Evolutionary conservation across 192 early-diverging fungal genomes (phyloP).

Genomic region (Entomortierella parvispora): DNA sequence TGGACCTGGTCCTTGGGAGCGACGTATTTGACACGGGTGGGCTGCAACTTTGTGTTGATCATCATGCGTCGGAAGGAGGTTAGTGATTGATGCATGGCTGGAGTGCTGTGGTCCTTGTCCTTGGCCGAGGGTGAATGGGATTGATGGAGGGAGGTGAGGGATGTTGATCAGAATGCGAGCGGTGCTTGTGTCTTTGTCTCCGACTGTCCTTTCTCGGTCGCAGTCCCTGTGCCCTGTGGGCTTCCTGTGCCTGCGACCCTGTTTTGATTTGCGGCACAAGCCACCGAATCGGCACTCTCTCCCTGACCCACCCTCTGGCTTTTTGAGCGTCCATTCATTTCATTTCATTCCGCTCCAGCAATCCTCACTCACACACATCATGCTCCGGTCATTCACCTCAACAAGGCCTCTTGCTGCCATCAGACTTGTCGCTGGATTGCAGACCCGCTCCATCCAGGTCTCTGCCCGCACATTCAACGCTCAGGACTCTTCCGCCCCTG

Average conservation of each 20-base stretch:
- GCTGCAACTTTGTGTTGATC: constrained; percentile 53
- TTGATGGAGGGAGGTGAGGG: constrained; percentile 5
- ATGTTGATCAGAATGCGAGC: too few species aligned
- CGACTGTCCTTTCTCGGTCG: too few species aligned
- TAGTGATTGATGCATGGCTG: constrained; percentile 45
- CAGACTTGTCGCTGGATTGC: constrained; percentile 13
- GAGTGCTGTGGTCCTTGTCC: neutral
- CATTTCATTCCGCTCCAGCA: neutral
- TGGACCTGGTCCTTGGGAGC: constrained; percentile 57
- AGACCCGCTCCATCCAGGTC: constrained; percentile 45
- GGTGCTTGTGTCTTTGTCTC: too few species aligned
- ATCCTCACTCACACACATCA: constrained; percentile 7
- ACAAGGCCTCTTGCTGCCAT: constrained; percentile 23
- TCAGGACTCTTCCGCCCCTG: constrained; percentile 20
- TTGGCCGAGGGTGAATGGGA: neutral
- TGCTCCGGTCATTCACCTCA: constrained; percentile 37
- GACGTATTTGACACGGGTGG: constrained; percentile 47
- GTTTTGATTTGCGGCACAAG: too few species aligned
- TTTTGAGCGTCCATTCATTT: constrained; percentile 4
- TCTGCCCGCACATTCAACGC: constrained; percentile 37
- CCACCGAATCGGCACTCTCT: neutral
- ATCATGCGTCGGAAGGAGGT: constrained; percentile 36
- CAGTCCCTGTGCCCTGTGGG: too few species aligned
- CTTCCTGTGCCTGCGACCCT: too few species aligned
- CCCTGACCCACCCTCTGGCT: neutral